Percentiles rank a stretch among this genome's conserved stretches.
phyloP scores from a whole-genome alignment of 2,329 filamentous ascomycete genomes.

The Verticillium zaregamsianum region DNA sequence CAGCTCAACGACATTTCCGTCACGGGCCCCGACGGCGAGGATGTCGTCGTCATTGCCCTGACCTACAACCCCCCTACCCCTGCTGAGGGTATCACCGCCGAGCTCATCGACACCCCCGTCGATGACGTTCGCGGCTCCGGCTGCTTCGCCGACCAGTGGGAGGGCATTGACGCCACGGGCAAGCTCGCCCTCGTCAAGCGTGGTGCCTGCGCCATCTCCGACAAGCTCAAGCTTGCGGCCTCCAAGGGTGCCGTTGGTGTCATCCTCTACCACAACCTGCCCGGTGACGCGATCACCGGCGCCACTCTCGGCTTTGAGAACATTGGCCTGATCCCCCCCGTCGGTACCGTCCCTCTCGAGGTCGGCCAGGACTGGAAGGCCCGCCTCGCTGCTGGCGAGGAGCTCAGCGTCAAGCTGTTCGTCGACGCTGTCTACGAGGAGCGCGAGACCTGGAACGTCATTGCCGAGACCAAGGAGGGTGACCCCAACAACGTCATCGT shows the following conservation, averaged over 20 bases:
- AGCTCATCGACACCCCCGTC: conserved; percentile 30
- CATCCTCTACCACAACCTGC: conserved; percentile 59
- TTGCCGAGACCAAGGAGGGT: conserved; percentile 37
- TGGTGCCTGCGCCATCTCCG: conserved; percentile 35
- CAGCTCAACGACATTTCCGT: conserved; percentile 37
- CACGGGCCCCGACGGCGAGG: conserved; percentile 38
- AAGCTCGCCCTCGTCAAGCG: conserved; percentile 43
- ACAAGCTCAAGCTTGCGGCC: conserved; percentile 40
- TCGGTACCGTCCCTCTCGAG: conserved; percentile 30
- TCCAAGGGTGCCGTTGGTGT: conserved; percentile 37
- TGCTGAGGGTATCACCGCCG: conserved; percentile 29
- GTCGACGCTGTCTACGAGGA: conserved; percentile 32
- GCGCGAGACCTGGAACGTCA: conserved; percentile 34
- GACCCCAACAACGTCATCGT: conserved; percentile 37
- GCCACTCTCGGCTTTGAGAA: conserved; percentile 49
- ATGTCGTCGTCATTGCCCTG: conserved; percentile 37
- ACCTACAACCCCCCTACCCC: conserved; percentile 43
- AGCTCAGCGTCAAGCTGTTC: conserved; percentile 26
- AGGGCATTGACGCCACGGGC: conserved; percentile 35
- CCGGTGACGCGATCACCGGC: conserved; percentile 35
- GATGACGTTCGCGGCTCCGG: conserved; percentile 32
- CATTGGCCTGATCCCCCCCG: conserved; percentile 27
- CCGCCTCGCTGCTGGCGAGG: conserved; percentile 26
- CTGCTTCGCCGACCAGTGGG: conserved; percentile 40
- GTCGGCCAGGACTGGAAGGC: conserved; percentile 30